These are phyloP conservation scores for Cercospora nicotianae DNA, from an alignment of 2,329 filamentous ascomycete species.

Conservation along the genomic window DNA sequence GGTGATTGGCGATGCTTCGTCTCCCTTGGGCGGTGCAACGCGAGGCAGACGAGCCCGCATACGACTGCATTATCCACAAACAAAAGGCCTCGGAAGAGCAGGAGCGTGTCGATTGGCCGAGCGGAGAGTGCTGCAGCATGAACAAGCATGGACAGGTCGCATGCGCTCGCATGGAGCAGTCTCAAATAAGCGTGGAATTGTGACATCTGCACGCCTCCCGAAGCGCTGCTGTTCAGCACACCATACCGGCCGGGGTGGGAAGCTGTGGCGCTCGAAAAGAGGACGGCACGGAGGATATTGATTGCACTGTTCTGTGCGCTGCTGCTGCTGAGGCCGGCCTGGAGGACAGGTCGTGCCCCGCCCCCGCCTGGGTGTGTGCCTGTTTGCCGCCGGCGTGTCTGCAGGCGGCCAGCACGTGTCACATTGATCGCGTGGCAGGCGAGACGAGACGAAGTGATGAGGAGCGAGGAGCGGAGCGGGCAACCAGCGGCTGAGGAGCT, in stretches of 20 bases:
- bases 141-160: conserved; percentile 2
- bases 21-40: conserved; percentile 12
- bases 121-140: conserved; percentile 1
- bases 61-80: conserved; percentile 17
- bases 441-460: background rate
- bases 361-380: background rate
- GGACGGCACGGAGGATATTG: background rate
- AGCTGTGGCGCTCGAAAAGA: conserved; percentile 4
- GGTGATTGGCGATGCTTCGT: conserved; percentile 12
- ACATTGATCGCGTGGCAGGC: background rate
- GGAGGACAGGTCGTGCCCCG: background rate
- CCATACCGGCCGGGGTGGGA: background rate
- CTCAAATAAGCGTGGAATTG: conserved; percentile 14
- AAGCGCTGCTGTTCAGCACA: background rate
- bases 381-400: background rate
- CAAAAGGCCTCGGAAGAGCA: conserved; percentile 4
- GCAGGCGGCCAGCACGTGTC: background rate
- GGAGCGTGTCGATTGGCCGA: conserved; percentile 10
- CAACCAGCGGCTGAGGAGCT: background rate
- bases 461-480: background rate
- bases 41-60: conserved; percentile 9
- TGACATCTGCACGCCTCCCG: conserved; percentile 24
- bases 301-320: background rate
- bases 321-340: background rate
- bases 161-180: conserved; percentile 11